Conservation (phyloP, 169 alveolate genomes). For the Cryptosporidium muris region DNA sequence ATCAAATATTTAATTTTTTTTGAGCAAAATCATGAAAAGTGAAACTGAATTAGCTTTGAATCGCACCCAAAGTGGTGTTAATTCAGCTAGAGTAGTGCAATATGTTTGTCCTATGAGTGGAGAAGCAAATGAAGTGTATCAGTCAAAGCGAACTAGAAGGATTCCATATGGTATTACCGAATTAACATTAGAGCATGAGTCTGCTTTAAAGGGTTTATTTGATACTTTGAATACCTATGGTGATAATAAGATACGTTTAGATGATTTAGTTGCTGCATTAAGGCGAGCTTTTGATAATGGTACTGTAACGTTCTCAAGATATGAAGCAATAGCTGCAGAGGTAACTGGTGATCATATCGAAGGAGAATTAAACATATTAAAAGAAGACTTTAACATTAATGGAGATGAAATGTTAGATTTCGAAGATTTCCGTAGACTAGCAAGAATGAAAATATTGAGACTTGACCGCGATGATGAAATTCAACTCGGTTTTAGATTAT, state of each 20-base stretch:
- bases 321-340: constrained; percentile 70
- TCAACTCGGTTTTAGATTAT: constrained; percentile 48
- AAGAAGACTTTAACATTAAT: constrained; percentile 56
- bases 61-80: not conserved
- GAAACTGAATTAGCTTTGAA: not conserved
- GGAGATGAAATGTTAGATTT: constrained; percentile 59
- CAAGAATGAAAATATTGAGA: constrained; percentile 67
- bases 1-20: not conserved
- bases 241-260: constrained; percentile 38
- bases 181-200: constrained; percentile 50
- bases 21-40: not conserved
- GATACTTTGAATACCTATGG: constrained; percentile 65
- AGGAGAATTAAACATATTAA: constrained; percentile 54
- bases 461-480: constrained; percentile 65
- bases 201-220: constrained; percentile 62
- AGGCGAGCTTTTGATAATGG: constrained; percentile 70
- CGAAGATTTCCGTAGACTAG: constrained; percentile 60
- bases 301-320: constrained; percentile 63
- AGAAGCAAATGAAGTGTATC: constrained; percentile 2
- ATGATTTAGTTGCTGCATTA: constrained; percentile 49
- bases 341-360: constrained; percentile 67
- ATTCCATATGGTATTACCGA: constrained; percentile 68
- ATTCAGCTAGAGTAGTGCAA: constrained; percentile 12
- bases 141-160: constrained; percentile 24
- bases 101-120: constrained; percentile 42